These are phyloP conservation scores for Acacia pycnantha DNA, from an alignment of 331 rosid species.

Conservation along the genomic window DNA sequence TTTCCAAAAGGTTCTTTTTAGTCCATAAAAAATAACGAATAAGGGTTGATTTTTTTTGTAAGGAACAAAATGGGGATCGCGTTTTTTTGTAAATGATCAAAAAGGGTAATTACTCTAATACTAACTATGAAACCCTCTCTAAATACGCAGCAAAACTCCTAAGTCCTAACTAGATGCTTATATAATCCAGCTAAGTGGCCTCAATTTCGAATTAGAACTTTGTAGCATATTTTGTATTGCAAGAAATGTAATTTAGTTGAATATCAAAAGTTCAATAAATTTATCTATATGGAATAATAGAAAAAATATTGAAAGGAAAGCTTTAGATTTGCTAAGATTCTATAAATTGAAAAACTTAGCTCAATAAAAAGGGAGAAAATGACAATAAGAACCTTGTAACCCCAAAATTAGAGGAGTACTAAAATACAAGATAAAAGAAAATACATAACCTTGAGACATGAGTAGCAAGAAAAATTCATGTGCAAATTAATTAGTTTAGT, in stretches of 20 bases:
- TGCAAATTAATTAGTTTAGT: neutral
- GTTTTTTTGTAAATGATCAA: no score
- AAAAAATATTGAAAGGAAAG: neutral
- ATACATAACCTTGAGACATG: neutral
- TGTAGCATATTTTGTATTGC: neutral
- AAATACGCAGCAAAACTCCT: rapidly evolving
- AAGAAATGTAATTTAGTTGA: neutral
- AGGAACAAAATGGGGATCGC: no score
- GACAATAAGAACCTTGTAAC: neutral
- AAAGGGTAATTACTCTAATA: no score
- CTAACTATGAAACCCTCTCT: rapidly evolving
- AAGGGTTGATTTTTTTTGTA: no score
- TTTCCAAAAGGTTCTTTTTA: no score
- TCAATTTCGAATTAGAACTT: neutral
- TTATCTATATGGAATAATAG: neutral
- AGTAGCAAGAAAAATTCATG: no score
- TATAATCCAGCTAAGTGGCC: no score
- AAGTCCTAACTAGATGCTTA: no score
- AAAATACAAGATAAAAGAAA: neutral
- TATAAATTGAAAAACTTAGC: no score
- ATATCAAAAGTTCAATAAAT: neutral
- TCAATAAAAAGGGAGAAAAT: no score
- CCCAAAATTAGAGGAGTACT: neutral
- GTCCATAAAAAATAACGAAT: no score
- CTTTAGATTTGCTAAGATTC: neutral